Base-by-base conservation (phyloP, 1,284 basidiomycete species). In the Takashimella tepidaria region DNA sequence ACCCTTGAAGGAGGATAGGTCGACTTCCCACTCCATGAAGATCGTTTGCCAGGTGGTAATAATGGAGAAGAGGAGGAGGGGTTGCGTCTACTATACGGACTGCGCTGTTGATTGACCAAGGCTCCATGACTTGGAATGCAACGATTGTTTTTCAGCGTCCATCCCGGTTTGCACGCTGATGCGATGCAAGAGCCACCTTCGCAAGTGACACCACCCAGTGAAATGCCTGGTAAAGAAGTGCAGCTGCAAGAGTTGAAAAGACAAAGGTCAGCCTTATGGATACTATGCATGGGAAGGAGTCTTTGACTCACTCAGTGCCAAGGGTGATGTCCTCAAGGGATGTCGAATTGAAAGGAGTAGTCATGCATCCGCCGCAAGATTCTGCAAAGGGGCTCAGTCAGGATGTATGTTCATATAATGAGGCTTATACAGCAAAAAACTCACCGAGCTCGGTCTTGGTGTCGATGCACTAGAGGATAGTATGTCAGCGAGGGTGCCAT, bases 311-410 rank as follows among this genome's bases (percentile, higher is more conserved):
- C 53, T 55, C 56, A 41, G 22, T 37, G n/a, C 55, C 58, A 16
- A 46, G 25, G 31, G 43, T 21, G 23, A 21, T 23, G 44, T 37
- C 3, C 43, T 6, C 25, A 41, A 47, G 41, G 27, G 48, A 45
- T 3, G 11, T 16, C 31, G 31, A 41, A 48, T 49, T 45, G n/a
- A 45, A 21, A 16, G 13, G 19, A 22, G 50, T 56, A 48, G 20
- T 51, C 27, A 50, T 41, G 49, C 53, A 55, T 24, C 58, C 58
- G 12, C 58, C 58, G 40, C 58, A 60, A 5, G 55, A 54, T 43
- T 59, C 58, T 58, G 51, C 2, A 31, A 12, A 6, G 49, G 19
- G 47, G 49, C 47, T n/a, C n/a, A n/a, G 24, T 54, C 52, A 37
- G 41, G 12, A 25, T 40, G 21, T 19, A 41, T 40, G 31, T 54